phyloP scores from a whole-genome alignment of 768 basidiomycete genomes.

The Boletus rubroflammeus region DNA sequence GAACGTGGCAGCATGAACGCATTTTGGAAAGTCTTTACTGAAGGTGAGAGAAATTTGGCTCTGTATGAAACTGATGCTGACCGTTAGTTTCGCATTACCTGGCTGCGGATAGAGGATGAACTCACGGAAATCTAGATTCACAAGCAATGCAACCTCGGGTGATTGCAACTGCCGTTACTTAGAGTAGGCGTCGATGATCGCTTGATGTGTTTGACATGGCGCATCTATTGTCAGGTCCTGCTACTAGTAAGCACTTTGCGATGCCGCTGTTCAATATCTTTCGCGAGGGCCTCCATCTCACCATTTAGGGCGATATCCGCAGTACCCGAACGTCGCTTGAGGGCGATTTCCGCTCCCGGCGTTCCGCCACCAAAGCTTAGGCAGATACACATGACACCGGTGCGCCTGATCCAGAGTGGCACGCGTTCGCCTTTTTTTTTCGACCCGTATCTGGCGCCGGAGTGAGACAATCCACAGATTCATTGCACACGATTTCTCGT shows the following conservation, averaged over 20 bases:
- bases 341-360: not conserved
- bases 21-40: not conserved
- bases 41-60: conserved; percentile 6
- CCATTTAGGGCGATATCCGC: conserved; percentile 2
- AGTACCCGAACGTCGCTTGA: conserved; percentile 1
- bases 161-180: conserved; percentile 3
- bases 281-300: not conserved
- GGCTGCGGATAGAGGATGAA: not conserved
- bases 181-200: conserved; percentile 2
- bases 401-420: not conserved
- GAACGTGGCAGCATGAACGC: conserved; percentile 17
- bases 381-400: not conserved
- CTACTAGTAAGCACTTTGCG: not conserved
- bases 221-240: conserved; percentile 5
- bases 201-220: conserved; percentile 9
- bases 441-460: not conserved
- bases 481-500: conserved; percentile 4
- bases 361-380: not conserved
- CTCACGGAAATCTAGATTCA: not conserved
- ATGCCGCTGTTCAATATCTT: not conserved
- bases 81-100: not conserved
- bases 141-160: not conserved
- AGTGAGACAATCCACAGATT: conserved; percentile 3
- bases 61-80: not conserved
- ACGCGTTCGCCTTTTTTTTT: not conserved